Conservation (phyloP, 768 basidiomycete genomes). For the Hericium erinaceus region DNA sequence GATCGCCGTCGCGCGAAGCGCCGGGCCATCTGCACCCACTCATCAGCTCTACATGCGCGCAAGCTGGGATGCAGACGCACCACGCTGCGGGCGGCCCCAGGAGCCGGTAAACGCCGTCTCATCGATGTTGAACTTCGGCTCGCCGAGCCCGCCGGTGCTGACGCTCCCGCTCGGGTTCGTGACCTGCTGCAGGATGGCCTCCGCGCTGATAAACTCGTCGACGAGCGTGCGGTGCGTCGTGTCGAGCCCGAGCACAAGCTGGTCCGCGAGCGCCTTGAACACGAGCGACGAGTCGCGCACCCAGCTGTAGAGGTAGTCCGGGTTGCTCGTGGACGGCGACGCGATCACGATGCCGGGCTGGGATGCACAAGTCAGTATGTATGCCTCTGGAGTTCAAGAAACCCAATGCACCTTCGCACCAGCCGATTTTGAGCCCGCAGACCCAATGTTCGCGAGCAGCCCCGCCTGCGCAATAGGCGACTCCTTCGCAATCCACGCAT, state of each 20-base stretch:
- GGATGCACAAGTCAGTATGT: background rate
- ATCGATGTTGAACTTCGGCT: conserved; percentile 68
- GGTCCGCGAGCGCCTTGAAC: conserved; percentile 48
- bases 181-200: conserved; percentile 51
- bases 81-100: conserved; percentile 51
- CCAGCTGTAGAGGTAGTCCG: conserved; percentile 71
- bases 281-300: conserved; percentile 66
- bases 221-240: conserved; percentile 38
- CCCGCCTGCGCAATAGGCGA: conserved; percentile 52
- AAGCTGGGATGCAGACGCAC: conserved; percentile 20
- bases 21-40: conserved; percentile 50
- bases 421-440: conserved; percentile 39
- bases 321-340: conserved; percentile 26
- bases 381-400: no score
- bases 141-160: conserved; percentile 60
- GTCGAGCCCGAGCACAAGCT: conserved; percentile 45
- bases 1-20: conserved; percentile 59
- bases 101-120: conserved; percentile 39
- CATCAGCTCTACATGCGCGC: background rate
- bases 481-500: conserved; percentile 43
- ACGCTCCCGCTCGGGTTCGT: conserved; percentile 61
- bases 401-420: conserved; percentile 35
- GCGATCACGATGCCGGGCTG: conserved; percentile 31
- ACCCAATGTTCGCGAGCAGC: conserved; percentile 63
- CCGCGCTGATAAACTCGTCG: conserved; percentile 48